These are phyloP conservation scores for Cronartium quercuum DNA, from an alignment of 1,284 basidiomycete species.

Conservation along the genomic window DNA sequence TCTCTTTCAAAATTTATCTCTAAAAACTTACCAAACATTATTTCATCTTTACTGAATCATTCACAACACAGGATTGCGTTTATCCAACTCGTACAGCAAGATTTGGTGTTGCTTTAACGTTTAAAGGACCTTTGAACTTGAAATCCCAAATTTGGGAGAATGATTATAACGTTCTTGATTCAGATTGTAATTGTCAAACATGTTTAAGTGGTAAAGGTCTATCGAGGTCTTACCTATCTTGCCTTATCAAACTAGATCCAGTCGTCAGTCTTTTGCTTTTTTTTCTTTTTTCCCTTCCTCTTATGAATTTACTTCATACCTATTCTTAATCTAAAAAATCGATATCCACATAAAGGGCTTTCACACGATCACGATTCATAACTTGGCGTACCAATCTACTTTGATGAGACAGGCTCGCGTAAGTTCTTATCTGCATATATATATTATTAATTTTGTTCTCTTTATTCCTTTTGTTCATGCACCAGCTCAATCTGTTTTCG, in stretches of 20 bases:
- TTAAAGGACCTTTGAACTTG: constrained; percentile 68
- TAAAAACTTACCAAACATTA: too few species aligned
- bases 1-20: constrained; percentile 10
- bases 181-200: constrained; percentile 69
- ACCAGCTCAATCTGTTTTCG: background rate
- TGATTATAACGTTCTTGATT: constrained; percentile 65
- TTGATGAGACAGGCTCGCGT: constrained; percentile 58
- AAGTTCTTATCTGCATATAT: constrained; percentile 65
- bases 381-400: constrained; percentile 6
- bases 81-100: constrained; percentile 75
- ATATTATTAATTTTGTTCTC: constrained; percentile 24
- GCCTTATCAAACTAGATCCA: constrained; percentile 67
- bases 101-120: constrained; percentile 75
- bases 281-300: constrained; percentile 23
- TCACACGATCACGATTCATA: constrained; percentile 23
- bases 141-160: constrained; percentile 66
- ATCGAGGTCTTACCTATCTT: constrained; percentile 65
- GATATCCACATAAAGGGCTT: constrained; percentile 30
- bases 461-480: background rate
- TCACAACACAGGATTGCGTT: constrained; percentile 69
- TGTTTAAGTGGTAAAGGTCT: constrained; percentile 57
- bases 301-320: constrained; percentile 47
- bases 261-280: constrained; percentile 57
- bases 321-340: constrained; percentile 49
- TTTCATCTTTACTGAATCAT: too few species aligned